Evolutionary conservation across 495 filamentous ascomycete genomes (phyloP).

Genomic region (Alectoria sarmentosa): DNA sequence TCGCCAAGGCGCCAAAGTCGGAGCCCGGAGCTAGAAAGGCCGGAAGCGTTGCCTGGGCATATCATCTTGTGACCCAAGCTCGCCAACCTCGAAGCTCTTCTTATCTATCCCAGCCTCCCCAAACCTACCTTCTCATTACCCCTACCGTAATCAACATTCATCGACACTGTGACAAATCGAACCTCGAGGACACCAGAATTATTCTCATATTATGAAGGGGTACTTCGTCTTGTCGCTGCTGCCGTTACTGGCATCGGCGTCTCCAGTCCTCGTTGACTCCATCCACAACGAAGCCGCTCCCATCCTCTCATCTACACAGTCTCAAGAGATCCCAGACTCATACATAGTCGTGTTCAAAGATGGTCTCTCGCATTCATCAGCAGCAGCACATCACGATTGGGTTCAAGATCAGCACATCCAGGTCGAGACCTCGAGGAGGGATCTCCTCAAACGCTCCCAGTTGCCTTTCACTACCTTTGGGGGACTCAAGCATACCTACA

Average conservation of each 20-base stretch:
- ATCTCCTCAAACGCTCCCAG: conserved; percentile 86
- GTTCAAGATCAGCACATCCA: conserved; percentile 74
- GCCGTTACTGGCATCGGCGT: conserved; percentile 61
- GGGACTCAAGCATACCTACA: conserved; percentile 92
- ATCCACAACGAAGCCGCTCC: conserved; percentile 85
- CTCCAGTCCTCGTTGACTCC: conserved; percentile 68
- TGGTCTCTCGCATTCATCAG: conserved; percentile 63
- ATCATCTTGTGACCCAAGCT: not conserved
- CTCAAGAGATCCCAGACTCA: conserved; percentile 75
- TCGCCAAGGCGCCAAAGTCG: conserved; percentile 9
- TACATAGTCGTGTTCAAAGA: conserved; percentile 99
- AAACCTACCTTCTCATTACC: no score
- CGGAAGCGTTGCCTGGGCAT: not conserved
- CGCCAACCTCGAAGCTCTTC: conserved; percentile 28
- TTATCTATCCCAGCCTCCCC: conserved; percentile 40
- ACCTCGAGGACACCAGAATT: conserved; percentile 18
- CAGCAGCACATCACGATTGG: conserved; percentile 79
- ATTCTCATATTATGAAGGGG: conserved; percentile 62
- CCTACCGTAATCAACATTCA: no score
- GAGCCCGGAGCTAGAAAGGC: not conserved
- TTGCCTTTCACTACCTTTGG: conserved; percentile 64
- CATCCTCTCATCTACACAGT: conserved; percentile 70
- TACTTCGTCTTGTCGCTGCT: conserved; percentile 56
- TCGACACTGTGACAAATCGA: conserved; percentile 16
- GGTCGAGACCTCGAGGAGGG: conserved; percentile 52